Evolutionary conservation across 2,329 filamentous ascomycete genomes (phyloP).

Genomic region (Pleurostoma richardsiae): DNA sequence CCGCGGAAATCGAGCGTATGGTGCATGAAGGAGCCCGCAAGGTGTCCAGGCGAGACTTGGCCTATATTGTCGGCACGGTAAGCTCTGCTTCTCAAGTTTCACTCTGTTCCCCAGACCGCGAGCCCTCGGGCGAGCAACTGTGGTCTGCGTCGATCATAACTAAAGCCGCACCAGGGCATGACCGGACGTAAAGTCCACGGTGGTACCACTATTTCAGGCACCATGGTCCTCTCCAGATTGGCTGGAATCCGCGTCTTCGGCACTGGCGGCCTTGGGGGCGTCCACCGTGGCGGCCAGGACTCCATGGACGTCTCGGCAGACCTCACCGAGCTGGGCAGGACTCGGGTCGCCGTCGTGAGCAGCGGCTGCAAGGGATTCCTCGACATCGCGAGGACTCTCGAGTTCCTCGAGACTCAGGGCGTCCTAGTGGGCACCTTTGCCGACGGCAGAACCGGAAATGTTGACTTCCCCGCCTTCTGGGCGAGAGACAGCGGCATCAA

Average conservation of each 20-base stretch:
- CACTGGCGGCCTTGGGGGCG: constrained; percentile 89
- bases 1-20: constrained; percentile 69
- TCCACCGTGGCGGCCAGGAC: constrained; percentile 81
- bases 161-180: constrained; percentile 43
- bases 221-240: constrained; percentile 81
- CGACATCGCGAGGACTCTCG: constrained; percentile 84
- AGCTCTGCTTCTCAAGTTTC: constrained; percentile 18
- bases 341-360: constrained; percentile 80
- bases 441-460: constrained; percentile 64
- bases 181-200: constrained; percentile 69
- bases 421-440: constrained; percentile 86
- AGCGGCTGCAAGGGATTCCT: constrained; percentile 95
- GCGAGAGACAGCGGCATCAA: constrained; percentile 77
- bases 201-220: constrained; percentile 89
- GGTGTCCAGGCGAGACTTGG: constrained; percentile 81
- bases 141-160: neutral
- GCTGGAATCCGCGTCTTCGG: constrained; percentile 92
- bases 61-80: constrained; percentile 74
- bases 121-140: neutral
- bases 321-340: constrained; percentile 86
- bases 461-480: constrained; percentile 93
- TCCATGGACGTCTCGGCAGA: constrained; percentile 95
- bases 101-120: neutral
- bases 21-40: constrained; percentile 71
- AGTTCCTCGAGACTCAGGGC: constrained; percentile 67